Percentiles rank a stretch among this genome's conserved stretches.
Evolutionary conservation across 208 protist genomes (phyloP).

Genomic region (Trypanosomatidae sp.): DNA sequence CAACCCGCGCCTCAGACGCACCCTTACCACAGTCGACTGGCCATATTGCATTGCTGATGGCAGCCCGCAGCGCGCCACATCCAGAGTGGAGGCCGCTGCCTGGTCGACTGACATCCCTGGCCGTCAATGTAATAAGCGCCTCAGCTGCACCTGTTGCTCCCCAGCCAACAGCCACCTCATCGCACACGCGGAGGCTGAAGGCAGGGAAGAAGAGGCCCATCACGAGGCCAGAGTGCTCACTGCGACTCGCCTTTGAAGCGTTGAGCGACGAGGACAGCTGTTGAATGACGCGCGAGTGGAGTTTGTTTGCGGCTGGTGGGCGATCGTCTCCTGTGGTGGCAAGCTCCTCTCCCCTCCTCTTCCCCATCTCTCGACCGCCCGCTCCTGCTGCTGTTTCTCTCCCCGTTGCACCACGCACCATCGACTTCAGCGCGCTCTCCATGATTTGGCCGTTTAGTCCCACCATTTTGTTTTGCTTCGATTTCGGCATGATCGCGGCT

Average conservation of each 20-base stretch:
- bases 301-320: not conserved
- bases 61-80: not conserved
- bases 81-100: not conserved
- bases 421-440: too few relatives aligned
- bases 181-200: not conserved
- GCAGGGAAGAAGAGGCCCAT: not conserved
- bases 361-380: not conserved
- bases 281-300: not conserved
- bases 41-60: not conserved
- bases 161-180: not conserved
- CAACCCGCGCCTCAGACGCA: not conserved
- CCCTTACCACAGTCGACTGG: not conserved
- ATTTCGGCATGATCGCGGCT: not conserved
- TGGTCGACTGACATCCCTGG: not conserved
- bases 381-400: not conserved
- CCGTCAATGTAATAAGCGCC: not conserved
- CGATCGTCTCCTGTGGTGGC: too few relatives aligned
- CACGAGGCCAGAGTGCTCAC: slow-evolving; percentile 21
- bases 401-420: not conserved
- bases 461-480: not conserved
- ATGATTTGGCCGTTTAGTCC: not conserved
- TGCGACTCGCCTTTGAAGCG: slow-evolving; percentile 42
- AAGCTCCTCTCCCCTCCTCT: not conserved
- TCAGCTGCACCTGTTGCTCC: not conserved
- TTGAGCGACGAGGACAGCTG: slow-evolving; percentile 15